A percentile compares a stretch with the other conserved stretches of the same genome.
Conservation (phyloP, 768 basidiomycete genomes). For the Sistotremastrum suecicum region DNA sequence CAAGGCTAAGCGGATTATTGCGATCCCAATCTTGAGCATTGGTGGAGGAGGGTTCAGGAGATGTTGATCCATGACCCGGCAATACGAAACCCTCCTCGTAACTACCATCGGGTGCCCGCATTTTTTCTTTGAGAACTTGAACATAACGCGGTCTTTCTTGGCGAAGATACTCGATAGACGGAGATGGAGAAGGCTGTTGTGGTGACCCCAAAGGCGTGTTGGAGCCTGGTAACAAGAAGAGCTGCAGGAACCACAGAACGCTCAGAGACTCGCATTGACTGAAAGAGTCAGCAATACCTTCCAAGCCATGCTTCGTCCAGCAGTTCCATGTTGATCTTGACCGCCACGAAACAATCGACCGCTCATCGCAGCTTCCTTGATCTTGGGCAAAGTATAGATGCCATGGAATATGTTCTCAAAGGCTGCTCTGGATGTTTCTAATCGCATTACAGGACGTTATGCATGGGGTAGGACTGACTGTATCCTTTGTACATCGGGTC, state of each 20-base stretch:
- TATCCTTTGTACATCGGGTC: too few relatives aligned
- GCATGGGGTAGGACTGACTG: too few relatives aligned
- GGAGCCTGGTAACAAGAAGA: constrained; percentile 45
- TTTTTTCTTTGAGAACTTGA: constrained; percentile 45
- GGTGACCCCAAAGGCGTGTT: constrained; percentile 45
- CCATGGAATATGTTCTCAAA: too few relatives aligned
- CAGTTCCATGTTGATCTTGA: constrained; percentile 30
- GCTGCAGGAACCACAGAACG: constrained; percentile 24
- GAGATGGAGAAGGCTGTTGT: constrained; percentile 18
- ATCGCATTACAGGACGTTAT: too few relatives aligned
- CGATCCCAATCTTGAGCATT: constrained; percentile 37
- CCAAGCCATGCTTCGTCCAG: constrained; percentile 77
- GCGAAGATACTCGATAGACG: constrained; percentile 23
- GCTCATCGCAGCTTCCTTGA: constrained; percentile 51
- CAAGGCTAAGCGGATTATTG: constrained; percentile 73
- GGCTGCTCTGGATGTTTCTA: too few relatives aligned
- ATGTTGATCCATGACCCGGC: constrained; percentile 30
- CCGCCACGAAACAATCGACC: constrained; percentile 39
- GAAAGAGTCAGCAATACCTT: constrained; percentile 36
- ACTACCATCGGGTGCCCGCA: constrained; percentile 77
- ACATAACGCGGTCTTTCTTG: constrained; percentile 42
- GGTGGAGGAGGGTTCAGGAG: constrained; percentile 13
- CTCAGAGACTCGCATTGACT: constrained; percentile 9
- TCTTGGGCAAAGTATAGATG: constrained; percentile 19
- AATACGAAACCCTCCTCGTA: constrained; percentile 55